phyloP scores from a whole-genome alignment of 495 filamentous ascomycete genomes.

The Penicillium subrubescens region DNA sequence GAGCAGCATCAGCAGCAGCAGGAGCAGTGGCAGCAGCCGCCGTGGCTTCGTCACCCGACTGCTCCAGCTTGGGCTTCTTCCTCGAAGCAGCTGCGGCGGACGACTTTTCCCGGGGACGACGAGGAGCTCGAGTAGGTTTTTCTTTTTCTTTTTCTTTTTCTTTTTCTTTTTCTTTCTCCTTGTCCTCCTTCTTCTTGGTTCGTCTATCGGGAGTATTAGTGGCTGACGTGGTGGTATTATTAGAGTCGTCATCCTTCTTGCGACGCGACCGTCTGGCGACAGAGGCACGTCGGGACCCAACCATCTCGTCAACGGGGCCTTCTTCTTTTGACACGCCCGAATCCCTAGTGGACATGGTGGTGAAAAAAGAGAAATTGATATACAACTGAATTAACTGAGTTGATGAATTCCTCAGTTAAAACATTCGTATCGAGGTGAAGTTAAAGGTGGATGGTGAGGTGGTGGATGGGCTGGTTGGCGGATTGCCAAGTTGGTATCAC shows the following conservation, averaged over 20 bases:
- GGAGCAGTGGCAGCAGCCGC: slow-evolving; percentile 1
- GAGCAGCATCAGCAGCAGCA: slow-evolving; percentile 10
- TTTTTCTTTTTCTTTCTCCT: slow-evolving; percentile 36
- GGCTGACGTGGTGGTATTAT: slow-evolving; percentile 19
- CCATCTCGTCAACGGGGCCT: slow-evolving; percentile 18
- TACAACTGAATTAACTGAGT: neutral
- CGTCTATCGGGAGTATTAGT: slow-evolving; percentile 19
- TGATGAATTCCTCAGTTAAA: neutral
- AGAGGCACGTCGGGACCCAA: slow-evolving; percentile 33
- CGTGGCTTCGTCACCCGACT: slow-evolving; percentile 20
- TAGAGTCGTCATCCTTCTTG: slow-evolving; percentile 44
- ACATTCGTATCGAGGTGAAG: neutral
- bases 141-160: slow-evolving; percentile 33
- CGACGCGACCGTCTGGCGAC: slow-evolving; percentile 48
- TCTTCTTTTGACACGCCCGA: slow-evolving; percentile 20
- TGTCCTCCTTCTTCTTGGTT: slow-evolving; percentile 36
- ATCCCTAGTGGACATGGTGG: slow-evolving; percentile 26
- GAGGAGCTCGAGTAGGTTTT: slow-evolving; percentile 40
- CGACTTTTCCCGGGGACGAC: slow-evolving; percentile 45
- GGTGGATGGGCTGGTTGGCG: slow-evolving; percentile 1
- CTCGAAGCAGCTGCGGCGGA: slow-evolving; percentile 36
- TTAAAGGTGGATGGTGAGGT: slow-evolving; percentile 1
- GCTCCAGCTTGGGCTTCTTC: slow-evolving; percentile 53
- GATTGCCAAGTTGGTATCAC: neutral
- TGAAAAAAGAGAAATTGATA: neutral